Evolutionary conservation across 441 rosid genomes (phyloP).

Genomic region (Adansonia gregorii): DNA sequence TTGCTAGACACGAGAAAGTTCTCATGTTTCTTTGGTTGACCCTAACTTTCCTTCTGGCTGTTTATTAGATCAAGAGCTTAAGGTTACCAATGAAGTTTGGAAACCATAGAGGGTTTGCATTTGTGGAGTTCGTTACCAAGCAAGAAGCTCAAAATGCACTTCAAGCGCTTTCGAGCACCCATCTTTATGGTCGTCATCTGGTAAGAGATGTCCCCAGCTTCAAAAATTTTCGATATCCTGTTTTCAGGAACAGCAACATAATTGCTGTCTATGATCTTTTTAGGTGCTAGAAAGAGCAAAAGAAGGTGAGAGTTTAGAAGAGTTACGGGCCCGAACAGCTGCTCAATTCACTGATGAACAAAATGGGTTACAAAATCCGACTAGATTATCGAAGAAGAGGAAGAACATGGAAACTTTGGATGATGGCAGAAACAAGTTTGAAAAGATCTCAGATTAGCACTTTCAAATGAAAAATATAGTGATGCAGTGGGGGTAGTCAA

Average conservation of each 20-base stretch:
- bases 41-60: not conserved
- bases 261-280: slow-evolving; percentile 14
- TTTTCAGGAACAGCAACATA: not conserved
- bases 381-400: slow-evolving; percentile 64
- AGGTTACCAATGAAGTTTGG: slow-evolving; percentile 86
- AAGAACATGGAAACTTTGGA: slow-evolving; percentile 59
- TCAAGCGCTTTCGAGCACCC: slow-evolving; percentile 73
- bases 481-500: not conserved
- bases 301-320: slow-evolving; percentile 85
- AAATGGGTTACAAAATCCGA: slow-evolving; percentile 45
- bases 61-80: slow-evolving; percentile 80
- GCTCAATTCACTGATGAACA: slow-evolving; percentile 72
- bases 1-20: not conserved
- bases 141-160: slow-evolving; percentile 89
- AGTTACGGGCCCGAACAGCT: slow-evolving; percentile 70
- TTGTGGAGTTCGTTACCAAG: slow-evolving; percentile 83
- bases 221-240: not conserved
- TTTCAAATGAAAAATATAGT: not conserved
- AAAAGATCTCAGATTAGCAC: slow-evolving; percentile 49
- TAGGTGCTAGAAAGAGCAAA: slow-evolving; percentile 91
- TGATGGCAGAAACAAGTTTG: slow-evolving; percentile 60
- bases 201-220: slow-evolving; percentile 43
- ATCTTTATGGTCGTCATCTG: slow-evolving; percentile 91
- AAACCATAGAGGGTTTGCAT: slow-evolving; percentile 78
- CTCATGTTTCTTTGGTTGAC: slow-evolving; percentile 19